Evolutionary conservation across 306 rosid genomes (phyloP).

Genomic region (Mucuna pruriens): DNA sequence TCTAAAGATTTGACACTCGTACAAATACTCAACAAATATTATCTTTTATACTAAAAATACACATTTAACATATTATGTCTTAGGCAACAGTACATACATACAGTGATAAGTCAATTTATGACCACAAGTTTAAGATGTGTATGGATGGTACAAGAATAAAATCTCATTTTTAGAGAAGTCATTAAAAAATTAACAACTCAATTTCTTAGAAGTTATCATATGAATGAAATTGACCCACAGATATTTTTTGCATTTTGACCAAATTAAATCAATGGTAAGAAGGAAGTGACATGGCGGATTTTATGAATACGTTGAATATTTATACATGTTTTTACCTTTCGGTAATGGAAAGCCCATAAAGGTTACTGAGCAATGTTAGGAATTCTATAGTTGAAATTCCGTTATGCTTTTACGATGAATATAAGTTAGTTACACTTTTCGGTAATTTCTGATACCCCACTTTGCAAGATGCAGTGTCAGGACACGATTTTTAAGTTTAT

Average conservation of each 20-base stretch:
- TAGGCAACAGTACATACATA: too few species aligned
- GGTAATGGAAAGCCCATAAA: constrained; percentile 36
- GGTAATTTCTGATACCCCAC: constrained; percentile 53
- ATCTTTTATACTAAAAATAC: too few species aligned
- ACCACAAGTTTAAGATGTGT: too few species aligned
- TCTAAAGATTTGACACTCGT: too few species aligned
- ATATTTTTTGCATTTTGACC: neutral
- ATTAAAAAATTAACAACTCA: neutral
- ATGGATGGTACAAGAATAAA: too few species aligned
- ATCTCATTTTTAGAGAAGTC: neutral
- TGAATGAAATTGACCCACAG: neutral
- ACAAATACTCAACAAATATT: too few species aligned
- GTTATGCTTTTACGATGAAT: constrained; percentile 36
- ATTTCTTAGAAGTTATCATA: neutral
- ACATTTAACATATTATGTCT: too few species aligned
- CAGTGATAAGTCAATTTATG: too few species aligned
- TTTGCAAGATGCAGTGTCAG: constrained; percentile 53
- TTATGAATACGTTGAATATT: constrained; percentile 18
- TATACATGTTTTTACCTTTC: constrained; percentile 26
- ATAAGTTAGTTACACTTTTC: constrained; percentile 40
- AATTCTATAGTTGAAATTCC: constrained; percentile 44
- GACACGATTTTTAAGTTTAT: constrained; percentile 14
- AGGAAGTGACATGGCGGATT: neutral
- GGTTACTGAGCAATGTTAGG: constrained; percentile 11
- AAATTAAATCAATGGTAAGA: constrained; percentile 15